Percentiles rank a stretch among this genome's conserved stretches.
phyloP scores from a whole-genome alignment of 805 yeast genomes.

The Saturnispora mendoncae region DNA sequence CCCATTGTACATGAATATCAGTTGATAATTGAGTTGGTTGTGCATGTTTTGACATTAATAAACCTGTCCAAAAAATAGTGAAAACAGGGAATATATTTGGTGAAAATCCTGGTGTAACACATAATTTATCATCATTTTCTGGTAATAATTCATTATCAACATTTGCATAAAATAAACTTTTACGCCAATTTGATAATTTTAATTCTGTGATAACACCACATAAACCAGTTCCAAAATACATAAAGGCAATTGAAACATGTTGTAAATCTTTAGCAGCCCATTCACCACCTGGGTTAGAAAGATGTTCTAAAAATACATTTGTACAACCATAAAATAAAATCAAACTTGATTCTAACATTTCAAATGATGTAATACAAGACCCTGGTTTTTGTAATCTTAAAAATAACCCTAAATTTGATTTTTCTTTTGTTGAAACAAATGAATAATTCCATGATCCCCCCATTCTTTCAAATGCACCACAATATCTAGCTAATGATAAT shows the following conservation, averaged over 20 bases:
- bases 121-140: conserved; percentile 15
- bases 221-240: conserved; percentile 85
- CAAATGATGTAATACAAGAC: conserved; percentile 57
- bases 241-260: conserved; percentile 84
- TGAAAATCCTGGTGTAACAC: conserved; percentile 59
- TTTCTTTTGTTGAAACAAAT: conserved; percentile 15
- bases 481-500: conserved; percentile 73
- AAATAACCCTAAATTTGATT: conserved; percentile 19
- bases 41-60: conserved; percentile 87
- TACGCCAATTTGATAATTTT: conserved; percentile 55
- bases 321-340: conserved; percentile 86
- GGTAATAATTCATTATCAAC: conserved; percentile 14
- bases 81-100: conserved; percentile 93
- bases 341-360: conserved; percentile 67
- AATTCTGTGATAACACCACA: conserved; percentile 81
- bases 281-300: conserved; percentile 65
- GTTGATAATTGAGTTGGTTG: conserved; percentile 79
- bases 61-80: conserved; percentile 94
- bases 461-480: conserved; percentile 63
- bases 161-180: conserved; percentile 20
- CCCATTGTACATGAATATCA: conserved; percentile 86
- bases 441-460: conserved; percentile 90
- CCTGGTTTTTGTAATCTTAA: conserved; percentile 34
- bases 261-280: conserved; percentile 90
- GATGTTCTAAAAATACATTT: conserved; percentile 83